phyloP scores from a whole-genome alignment of 2,329 filamentous ascomycete genomes.

The Penicillium italicum region DNA sequence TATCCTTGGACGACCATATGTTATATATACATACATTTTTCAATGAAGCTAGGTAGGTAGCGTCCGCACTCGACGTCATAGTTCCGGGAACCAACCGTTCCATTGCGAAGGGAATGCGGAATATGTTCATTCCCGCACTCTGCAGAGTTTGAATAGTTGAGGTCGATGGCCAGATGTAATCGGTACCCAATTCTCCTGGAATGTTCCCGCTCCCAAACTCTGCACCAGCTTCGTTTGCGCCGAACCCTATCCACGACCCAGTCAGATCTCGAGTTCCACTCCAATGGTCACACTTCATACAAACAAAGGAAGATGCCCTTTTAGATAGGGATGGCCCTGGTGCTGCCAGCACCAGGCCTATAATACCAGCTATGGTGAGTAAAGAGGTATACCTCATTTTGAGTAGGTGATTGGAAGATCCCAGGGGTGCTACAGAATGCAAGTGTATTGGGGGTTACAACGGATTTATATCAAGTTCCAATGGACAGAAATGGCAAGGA shows the following conservation, averaged over 20 bases:
- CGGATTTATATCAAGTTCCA: neutral
- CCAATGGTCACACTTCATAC: neutral
- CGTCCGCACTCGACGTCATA: slow-evolving; percentile 19
- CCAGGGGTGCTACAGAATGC: neutral
- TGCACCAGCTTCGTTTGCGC: slow-evolving; percentile 17
- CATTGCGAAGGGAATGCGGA: slow-evolving; percentile 26
- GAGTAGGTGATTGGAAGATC: neutral
- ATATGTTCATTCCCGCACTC: slow-evolving; percentile 24
- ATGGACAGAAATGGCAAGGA: neutral
- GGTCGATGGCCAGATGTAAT: slow-evolving; percentile 24
- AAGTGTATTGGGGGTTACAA: neutral
- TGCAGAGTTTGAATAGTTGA: slow-evolving; percentile 20
- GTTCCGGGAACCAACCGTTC: slow-evolving; percentile 20
- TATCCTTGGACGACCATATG: rapidly evolving
- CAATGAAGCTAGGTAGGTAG: slow-evolving; percentile 19
- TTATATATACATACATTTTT: slow-evolving; percentile 14
- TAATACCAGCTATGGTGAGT: neutral
- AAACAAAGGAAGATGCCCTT: slow-evolving; percentile 1
- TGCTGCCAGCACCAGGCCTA: neutral
- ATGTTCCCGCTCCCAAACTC: slow-evolving; percentile 15
- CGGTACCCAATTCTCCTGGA: slow-evolving; percentile 15
- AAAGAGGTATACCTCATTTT: slow-evolving; percentile 1
- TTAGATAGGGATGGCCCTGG: neutral
- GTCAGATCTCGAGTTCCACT: neutral
- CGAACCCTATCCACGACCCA: slow-evolving; percentile 23